A percentile compares a stretch with the other conserved stretches of the same genome.
Evolutionary conservation across 805 yeast genomes (phyloP).

Genomic region (Lachancea nothofagi): DNA sequence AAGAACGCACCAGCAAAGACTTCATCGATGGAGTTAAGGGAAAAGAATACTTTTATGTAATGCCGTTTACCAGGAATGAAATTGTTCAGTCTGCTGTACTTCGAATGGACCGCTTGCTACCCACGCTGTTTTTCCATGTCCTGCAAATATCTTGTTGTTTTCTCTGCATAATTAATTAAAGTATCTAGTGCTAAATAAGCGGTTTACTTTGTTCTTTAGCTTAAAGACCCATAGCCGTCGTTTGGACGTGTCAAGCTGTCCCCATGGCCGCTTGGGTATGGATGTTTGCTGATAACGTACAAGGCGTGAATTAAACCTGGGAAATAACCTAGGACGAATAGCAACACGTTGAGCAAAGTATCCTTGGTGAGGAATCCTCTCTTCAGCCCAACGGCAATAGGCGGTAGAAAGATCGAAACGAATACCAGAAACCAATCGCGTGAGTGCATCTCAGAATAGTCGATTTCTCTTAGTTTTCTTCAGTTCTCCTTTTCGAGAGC

Average conservation of each 20-base stretch:
- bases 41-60: too few species aligned
- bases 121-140: too few species aligned
- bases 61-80: too few species aligned
- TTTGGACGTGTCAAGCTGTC: slow-evolving; percentile 8
- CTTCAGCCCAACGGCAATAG: slow-evolving; percentile 64
- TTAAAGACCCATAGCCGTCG: slow-evolving; percentile 15
- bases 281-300: slow-evolving; percentile 56
- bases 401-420: slow-evolving; percentile 64
- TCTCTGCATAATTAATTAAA: not conserved
- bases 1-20: too few species aligned
- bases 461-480: not conserved
- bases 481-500: too few species aligned
- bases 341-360: slow-evolving; percentile 49
- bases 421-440: slow-evolving; percentile 62
- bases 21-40: too few species aligned
- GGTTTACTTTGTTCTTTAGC: not conserved
- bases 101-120: too few species aligned
- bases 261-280: slow-evolving; percentile 32
- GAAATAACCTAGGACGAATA: slow-evolving; percentile 57
- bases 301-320: slow-evolving; percentile 69
- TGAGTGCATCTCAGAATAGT: slow-evolving; percentile 29
- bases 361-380: slow-evolving; percentile 44
- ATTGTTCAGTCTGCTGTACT: too few species aligned
- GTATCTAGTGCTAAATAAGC: not conserved
- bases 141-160: too few species aligned